Evolutionary conservation across 2,329 filamentous ascomycete genomes (phyloP).

Genomic region (Aureobasidium sp.): DNA sequence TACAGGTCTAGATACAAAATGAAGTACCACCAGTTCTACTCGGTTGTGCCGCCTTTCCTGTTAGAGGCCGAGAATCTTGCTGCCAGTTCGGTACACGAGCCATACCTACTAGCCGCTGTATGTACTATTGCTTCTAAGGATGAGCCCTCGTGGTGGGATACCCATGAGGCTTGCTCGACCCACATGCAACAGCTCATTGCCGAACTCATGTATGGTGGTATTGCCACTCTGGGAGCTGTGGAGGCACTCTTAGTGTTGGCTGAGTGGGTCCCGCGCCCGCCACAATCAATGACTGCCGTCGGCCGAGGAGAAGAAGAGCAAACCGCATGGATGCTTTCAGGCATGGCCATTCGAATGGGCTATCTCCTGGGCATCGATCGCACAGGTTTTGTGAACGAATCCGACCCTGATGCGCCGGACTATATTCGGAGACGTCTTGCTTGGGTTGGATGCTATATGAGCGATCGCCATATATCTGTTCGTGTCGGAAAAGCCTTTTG

Average conservation of each 20-base stretch:
- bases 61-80: slow-evolving; percentile 23
- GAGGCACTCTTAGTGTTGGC: slow-evolving; percentile 27
- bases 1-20: slow-evolving; percentile 20
- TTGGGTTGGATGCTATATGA: slow-evolving; percentile 27
- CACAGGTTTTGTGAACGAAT: slow-evolving; percentile 24
- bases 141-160: slow-evolving; percentile 25
- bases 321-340: slow-evolving; percentile 28
- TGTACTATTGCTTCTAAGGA: slow-evolving; percentile 27
- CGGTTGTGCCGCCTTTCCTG: slow-evolving; percentile 22
- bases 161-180: slow-evolving; percentile 24
- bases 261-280: slow-evolving; percentile 25
- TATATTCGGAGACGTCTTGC: slow-evolving; percentile 25
- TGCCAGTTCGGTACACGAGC: slow-evolving; percentile 22
- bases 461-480: slow-evolving; percentile 26
- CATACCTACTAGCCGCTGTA: slow-evolving; percentile 25
- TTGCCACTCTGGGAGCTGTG: slow-evolving; percentile 25
- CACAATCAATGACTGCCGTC: slow-evolving; percentile 22
- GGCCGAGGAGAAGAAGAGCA: slow-evolving; percentile 27
- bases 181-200: slow-evolving; percentile 28
- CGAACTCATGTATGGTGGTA: slow-evolving; percentile 24
- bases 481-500: slow-evolving; percentile 28
- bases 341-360: slow-evolving; percentile 25
- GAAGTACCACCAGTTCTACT: slow-evolving; percentile 28
- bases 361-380: slow-evolving; percentile 28
- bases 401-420: slow-evolving; percentile 22